phyloP scores from a whole-genome alignment of 2,329 filamentous ascomycete genomes.

The Annulohypoxylon truncatum region DNA sequence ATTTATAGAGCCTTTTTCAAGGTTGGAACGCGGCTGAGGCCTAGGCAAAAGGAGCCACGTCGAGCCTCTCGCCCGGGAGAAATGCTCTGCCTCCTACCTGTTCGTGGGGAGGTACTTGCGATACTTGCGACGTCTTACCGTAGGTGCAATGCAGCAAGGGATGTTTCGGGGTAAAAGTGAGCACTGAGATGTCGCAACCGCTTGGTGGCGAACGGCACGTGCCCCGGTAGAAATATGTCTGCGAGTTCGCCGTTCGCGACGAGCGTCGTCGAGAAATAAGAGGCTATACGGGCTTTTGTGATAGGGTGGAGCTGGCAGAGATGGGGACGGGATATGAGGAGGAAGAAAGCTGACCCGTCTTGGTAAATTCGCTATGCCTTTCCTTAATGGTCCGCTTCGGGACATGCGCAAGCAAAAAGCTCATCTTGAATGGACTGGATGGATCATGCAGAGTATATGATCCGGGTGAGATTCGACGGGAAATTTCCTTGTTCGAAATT shows the following conservation, averaged over 20 bases:
- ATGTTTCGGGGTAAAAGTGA: slow-evolving; percentile 36
- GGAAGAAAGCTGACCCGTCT: slow-evolving; percentile 35
- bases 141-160: slow-evolving; percentile 13
- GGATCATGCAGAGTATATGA: slow-evolving; percentile 38
- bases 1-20: slow-evolving; percentile 26
- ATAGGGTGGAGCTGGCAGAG: slow-evolving; percentile 1
- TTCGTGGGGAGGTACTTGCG: slow-evolving; percentile 14
- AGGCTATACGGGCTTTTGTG: slow-evolving; percentile 13
- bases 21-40: slow-evolving; percentile 15
- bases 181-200: neutral
- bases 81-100: neutral
- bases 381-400: slow-evolving; percentile 36
- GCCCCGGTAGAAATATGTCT: slow-evolving; percentile 38
- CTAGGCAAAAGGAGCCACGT: slow-evolving; percentile 20
- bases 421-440: slow-evolving; percentile 40
- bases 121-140: slow-evolving; percentile 2
- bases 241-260: slow-evolving; percentile 23
- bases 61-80: slow-evolving; percentile 27
- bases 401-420: slow-evolving; percentile 20
- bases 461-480: slow-evolving; percentile 45
- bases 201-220: slow-evolving; percentile 39
- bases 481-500: slow-evolving; percentile 42
- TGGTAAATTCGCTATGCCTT: slow-evolving; percentile 36
- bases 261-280: slow-evolving; percentile 13
- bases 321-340: slow-evolving; percentile 4